Percentiles rank a stretch among this genome's conserved stretches.
Evolutionary conservation across 2,329 filamentous ascomycete species (phyloP).

Genomic region (Verticillium isaacii): DNA sequence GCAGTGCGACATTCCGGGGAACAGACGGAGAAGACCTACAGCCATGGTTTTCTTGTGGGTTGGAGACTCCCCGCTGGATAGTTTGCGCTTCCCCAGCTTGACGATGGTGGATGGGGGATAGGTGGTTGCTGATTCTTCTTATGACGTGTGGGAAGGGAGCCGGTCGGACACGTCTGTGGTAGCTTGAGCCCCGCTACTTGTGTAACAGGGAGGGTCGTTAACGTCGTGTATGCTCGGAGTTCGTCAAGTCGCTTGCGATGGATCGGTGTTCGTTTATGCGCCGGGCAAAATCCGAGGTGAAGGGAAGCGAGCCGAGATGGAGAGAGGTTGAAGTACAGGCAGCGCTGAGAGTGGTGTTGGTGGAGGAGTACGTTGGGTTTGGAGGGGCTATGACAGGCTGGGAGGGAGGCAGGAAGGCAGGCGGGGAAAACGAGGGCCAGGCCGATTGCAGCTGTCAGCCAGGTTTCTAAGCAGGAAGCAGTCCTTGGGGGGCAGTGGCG

Average conservation of each 20-base stretch:
- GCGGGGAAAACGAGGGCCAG: no score
- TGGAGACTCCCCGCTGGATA: conserved; percentile 55
- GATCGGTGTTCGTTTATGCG: neutral
- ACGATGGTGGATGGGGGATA: conserved; percentile 17
- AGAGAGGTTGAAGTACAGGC: neutral
- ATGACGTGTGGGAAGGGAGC: conserved; percentile 14
- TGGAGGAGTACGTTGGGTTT: neutral
- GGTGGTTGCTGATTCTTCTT: conserved; percentile 1
- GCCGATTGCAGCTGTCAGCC: neutral
- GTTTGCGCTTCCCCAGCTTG: conserved; percentile 65
- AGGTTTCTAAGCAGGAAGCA: neutral
- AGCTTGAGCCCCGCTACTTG: conserved; percentile 30
- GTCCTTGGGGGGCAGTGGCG: neutral
- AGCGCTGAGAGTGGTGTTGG: neutral
- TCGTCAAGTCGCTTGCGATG: neutral
- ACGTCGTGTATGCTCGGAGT: neutral
- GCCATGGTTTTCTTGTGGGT: conserved; percentile 57
- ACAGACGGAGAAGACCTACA: conserved; percentile 37
- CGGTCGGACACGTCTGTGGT: conserved; percentile 9
- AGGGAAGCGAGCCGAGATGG: neutral
- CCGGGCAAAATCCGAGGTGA: neutral
- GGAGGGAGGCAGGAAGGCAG: neutral
- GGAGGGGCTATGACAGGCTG: neutral
- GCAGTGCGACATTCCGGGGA: no score
- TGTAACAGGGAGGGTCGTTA: neutral